Evolutionary conservation across 352 stramenopile genomes (phyloP).

Genomic region (Saprolegnia diclina): DNA sequence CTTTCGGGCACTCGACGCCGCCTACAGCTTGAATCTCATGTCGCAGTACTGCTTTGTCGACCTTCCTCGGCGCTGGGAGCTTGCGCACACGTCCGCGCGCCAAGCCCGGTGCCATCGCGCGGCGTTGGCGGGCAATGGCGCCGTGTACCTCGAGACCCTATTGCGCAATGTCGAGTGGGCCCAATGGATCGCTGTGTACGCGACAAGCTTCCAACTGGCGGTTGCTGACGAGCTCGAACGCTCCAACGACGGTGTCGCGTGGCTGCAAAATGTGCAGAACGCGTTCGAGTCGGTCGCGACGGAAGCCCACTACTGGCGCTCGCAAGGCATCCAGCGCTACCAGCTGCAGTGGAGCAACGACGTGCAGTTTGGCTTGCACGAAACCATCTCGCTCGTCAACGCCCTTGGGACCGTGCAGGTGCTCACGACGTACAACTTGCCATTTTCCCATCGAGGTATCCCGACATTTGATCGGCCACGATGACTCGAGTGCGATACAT

Average conservation of each 20-base stretch:
- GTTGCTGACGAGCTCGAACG: background rate
- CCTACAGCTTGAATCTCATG: background rate
- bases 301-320: background rate
- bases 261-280: background rate
- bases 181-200: background rate
- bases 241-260: background rate
- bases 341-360: conserved; percentile 7
- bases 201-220: background rate
- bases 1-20: background rate
- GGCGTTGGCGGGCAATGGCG: background rate
- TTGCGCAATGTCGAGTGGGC: conserved; percentile 15
- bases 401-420: background rate
- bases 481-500: background rate
- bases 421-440: background rate
- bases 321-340: background rate
- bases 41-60: conserved; percentile 18
- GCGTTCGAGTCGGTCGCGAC: background rate
- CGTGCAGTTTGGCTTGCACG: background rate
- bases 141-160: conserved; percentile 6
- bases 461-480: too few relatives aligned
- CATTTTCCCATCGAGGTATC: conserved; percentile 6
- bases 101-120: background rate
- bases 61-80: background rate
- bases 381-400: conserved; percentile 6
- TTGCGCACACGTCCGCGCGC: background rate